Evolutionary conservation across 2,329 filamentous ascomycete species (phyloP).

Genomic region (Endothia cerciana): DNA sequence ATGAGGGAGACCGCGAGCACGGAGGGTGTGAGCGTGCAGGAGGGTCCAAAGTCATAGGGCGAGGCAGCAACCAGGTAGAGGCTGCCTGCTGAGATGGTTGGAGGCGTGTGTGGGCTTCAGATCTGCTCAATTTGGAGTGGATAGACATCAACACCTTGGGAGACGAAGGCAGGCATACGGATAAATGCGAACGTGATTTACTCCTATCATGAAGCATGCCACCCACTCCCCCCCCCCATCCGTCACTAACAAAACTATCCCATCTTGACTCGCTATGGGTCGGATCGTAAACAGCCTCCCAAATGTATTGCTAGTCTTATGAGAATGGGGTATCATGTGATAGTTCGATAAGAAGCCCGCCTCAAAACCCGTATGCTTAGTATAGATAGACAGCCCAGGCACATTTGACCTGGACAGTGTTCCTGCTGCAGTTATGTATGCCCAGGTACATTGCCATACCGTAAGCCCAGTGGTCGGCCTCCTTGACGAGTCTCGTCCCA

Average conservation of each 20-base stretch:
- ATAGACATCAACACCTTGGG: background rate
- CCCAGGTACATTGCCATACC: too few relatives aligned
- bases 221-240: too few relatives aligned
- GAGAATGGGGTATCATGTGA: conserved; percentile 18
- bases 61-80: background rate
- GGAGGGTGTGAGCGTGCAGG: conserved; percentile 26
- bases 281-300: background rate
- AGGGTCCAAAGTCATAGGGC: conserved; percentile 16
- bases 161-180: too few relatives aligned
- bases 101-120: background rate
- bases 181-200: too few relatives aligned
- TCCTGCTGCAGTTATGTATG: background rate
- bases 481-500: too few relatives aligned
- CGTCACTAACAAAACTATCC: too few relatives aligned
- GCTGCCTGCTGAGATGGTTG: background rate
- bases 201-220: too few relatives aligned
- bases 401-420: too few relatives aligned
- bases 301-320: conserved; percentile 12
- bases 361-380: background rate
- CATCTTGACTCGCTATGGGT: background rate
- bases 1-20: conserved; percentile 45
- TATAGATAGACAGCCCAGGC: background rate
- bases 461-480: too few relatives aligned
- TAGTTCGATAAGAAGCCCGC: background rate
- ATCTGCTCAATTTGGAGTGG: background rate